phyloP scores from a whole-genome alignment of 1,284 basidiomycete species.

The Cryptococcus sp. region DNA sequence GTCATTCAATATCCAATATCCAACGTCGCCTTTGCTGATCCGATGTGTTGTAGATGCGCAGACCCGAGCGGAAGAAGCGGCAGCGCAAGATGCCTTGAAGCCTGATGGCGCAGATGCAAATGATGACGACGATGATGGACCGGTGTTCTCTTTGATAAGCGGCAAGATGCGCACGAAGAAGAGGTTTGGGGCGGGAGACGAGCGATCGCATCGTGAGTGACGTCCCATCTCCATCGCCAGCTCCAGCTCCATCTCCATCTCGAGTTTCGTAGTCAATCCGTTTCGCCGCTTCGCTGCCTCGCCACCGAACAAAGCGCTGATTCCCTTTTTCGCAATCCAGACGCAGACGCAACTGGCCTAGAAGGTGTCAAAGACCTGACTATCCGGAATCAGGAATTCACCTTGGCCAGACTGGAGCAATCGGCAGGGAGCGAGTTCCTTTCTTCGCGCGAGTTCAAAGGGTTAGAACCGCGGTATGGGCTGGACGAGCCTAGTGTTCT shows the following conservation, averaged over 20 bases:
- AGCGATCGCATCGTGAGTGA: slow-evolving; percentile 2
- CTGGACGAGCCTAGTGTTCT: slow-evolving; percentile 77
- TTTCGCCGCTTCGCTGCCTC: too few relatives aligned
- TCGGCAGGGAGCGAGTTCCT: slow-evolving; percentile 69
- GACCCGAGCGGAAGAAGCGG: slow-evolving; percentile 13
- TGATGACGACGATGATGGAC: slow-evolving; percentile 60
- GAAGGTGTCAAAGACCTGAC: slow-evolving; percentile 54
- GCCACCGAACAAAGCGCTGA: too few relatives aligned
- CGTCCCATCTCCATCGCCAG: slow-evolving; percentile 3
- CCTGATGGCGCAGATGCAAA: slow-evolving; percentile 12
- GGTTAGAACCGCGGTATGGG: slow-evolving; percentile 77
- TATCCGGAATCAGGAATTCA: slow-evolving; percentile 65
- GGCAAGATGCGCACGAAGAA: slow-evolving; percentile 75
- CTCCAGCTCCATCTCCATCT: neutral
- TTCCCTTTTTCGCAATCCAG: neutral
- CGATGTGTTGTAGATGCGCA: slow-evolving; percentile 14
- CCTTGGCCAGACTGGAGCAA: slow-evolving; percentile 59
- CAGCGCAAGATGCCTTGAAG: neutral
- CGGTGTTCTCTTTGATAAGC: slow-evolving; percentile 81
- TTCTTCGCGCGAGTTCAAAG: slow-evolving; percentile 64
- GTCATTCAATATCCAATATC: neutral
- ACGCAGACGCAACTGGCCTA: slow-evolving; percentile 3
- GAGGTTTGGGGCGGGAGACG: slow-evolving; percentile 17
- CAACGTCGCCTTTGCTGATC: neutral
- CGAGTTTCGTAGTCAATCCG: too few relatives aligned